phyloP scores from a whole-genome alignment of 2,329 filamentous ascomycete genomes.

The Dactylellina leptospora region DNA sequence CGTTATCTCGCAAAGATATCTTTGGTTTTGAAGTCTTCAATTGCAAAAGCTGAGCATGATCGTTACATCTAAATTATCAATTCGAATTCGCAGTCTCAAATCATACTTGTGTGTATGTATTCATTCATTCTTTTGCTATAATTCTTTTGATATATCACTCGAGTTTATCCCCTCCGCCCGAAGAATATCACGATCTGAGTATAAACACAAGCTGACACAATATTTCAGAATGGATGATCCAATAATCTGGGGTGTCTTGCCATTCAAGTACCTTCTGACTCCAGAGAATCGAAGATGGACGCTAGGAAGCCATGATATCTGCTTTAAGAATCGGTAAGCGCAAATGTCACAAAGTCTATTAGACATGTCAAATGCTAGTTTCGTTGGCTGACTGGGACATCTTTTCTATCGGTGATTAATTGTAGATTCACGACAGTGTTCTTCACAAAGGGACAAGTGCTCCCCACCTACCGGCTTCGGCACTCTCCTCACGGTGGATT shows the following conservation, averaged over 20 bases:
- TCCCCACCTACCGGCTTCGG: conserved; percentile 83
- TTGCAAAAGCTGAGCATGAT: conserved; percentile 10
- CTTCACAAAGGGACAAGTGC: conserved; percentile 87
- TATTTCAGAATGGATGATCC: conserved; percentile 84
- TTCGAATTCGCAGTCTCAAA: conserved; percentile 73
- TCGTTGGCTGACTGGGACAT: not conserved
- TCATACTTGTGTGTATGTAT: conserved; percentile 79
- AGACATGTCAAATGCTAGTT: not conserved
- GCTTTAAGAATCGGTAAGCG: conserved; percentile 69
- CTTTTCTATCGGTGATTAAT: not conserved
- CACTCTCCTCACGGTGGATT: conserved; percentile 83
- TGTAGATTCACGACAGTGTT: conserved; percentile 68
- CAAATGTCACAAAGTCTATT: not conserved
- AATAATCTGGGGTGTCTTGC: conserved; percentile 88
- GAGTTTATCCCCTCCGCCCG: no score
- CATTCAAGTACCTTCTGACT: conserved; percentile 75
- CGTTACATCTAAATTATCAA: conserved; percentile 42
- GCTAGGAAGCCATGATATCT: conserved; percentile 92
- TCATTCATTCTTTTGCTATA: not conserved
- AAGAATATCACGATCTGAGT: no score
- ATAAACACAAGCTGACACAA: conserved; percentile 57
- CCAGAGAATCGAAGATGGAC: conserved; percentile 84
- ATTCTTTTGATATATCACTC: no score
- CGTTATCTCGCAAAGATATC: not conserved
- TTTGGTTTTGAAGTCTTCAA: not conserved